phyloP scores from a whole-genome alignment of 1,284 basidiomycete genomes.

The Calocybe gambosa region DNA sequence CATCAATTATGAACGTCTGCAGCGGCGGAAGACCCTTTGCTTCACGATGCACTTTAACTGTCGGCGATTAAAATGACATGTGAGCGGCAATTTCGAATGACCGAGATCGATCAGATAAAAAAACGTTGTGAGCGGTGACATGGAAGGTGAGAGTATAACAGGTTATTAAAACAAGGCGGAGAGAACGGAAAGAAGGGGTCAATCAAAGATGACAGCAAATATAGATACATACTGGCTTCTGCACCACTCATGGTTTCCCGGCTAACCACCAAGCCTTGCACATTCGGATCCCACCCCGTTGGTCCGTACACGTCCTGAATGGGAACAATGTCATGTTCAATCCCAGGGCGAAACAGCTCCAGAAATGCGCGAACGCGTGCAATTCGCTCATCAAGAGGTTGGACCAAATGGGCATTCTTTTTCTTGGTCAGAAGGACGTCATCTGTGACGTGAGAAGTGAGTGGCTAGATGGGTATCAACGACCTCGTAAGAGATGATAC shows the following conservation, averaged over 20 bases:
- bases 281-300: slow-evolving; percentile 76
- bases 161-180: slow-evolving; percentile 2
- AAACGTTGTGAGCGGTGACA: background rate
- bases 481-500: slow-evolving; percentile 10
- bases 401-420: slow-evolving; percentile 62
- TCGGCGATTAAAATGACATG: background rate
- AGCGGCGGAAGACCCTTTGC: slow-evolving; percentile 55
- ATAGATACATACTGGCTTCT: slow-evolving; percentile 43
- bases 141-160: background rate
- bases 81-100: background rate
- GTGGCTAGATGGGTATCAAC: background rate
- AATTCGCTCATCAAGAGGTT: slow-evolving; percentile 56
- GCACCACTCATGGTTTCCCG: slow-evolving; percentile 80
- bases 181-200: background rate
- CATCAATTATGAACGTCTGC: slow-evolving; percentile 75
- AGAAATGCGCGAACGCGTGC: slow-evolving; percentile 59
- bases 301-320: slow-evolving; percentile 85
- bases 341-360: slow-evolving; percentile 54
- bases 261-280: slow-evolving; percentile 85
- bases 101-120: background rate
- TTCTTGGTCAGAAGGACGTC: slow-evolving; percentile 76
- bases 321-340: slow-evolving; percentile 62
- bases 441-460: slow-evolving; percentile 33
- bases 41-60: slow-evolving; percentile 60
- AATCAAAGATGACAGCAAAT: slow-evolving; percentile 21